Percentiles rank a stretch among this genome's conserved stretches.
Conservation (phyloP, 78 protist species). For the Tieghemostelium lacteum region DNA sequence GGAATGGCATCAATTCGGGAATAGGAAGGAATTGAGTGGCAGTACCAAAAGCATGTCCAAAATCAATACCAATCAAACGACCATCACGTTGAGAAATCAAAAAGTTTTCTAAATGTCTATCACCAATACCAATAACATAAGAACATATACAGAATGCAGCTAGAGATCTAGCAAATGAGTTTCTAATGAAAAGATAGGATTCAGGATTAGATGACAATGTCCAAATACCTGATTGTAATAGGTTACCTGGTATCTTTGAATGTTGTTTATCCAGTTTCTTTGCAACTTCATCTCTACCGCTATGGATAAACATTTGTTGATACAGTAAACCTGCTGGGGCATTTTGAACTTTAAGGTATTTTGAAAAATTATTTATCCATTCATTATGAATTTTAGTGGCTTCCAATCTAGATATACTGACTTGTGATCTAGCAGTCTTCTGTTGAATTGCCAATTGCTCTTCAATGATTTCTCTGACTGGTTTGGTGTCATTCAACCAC, state of each 20-base stretch:
- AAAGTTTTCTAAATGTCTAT: constrained; percentile 94
- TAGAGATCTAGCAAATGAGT: constrained; percentile 81
- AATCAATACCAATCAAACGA: constrained; percentile 94
- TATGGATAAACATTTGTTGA: constrained; percentile 74
- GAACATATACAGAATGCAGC: constrained; percentile 79
- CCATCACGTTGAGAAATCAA: constrained; percentile 86
- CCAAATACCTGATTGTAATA: constrained; percentile 77
- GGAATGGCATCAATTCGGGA: constrained; percentile 97
- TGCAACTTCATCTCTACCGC: constrained; percentile 17
- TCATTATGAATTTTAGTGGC: constrained; percentile 65
- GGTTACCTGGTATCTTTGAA: constrained; percentile 31
- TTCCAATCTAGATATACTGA: constrained; percentile 44
- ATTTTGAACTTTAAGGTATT: constrained; percentile 13
- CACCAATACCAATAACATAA: constrained; percentile 96
- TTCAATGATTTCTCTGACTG: constrained; percentile 77
- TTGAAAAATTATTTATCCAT: constrained; percentile 66
- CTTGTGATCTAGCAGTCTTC: constrained; percentile 31
- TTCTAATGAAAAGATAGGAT: constrained; percentile 75
- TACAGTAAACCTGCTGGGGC: constrained; percentile 53
- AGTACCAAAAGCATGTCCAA: constrained; percentile 98
- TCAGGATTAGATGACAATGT: constrained; percentile 72
- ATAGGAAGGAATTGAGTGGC: constrained; percentile 90
- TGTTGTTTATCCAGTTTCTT: constrained; percentile 43
- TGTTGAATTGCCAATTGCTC: constrained; percentile 66
- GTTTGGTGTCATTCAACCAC: constrained; percentile 88